A percentile compares a stretch with the other conserved stretches of the same genome.
Conservation (phyloP, 1,284 basidiomycete genomes). For the Apiotrichum brassicae region DNA sequence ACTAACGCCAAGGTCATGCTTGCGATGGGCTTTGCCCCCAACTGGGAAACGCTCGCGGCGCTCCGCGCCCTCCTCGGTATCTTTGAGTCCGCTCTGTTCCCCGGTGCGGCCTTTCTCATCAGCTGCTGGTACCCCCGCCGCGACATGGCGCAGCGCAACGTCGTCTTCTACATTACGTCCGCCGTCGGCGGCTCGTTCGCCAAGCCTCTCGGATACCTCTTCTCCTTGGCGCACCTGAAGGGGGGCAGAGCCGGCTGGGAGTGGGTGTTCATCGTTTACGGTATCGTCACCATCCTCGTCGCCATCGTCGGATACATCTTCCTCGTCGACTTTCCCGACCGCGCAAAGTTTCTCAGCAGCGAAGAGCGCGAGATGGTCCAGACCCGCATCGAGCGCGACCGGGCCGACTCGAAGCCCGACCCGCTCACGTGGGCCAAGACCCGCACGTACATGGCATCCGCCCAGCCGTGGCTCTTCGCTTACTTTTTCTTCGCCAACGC, state of each 20-base stretch:
- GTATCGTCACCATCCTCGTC: constrained; percentile 11
- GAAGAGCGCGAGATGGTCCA: constrained; percentile 10
- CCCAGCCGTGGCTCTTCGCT: constrained; percentile 49
- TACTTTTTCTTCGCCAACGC: constrained; percentile 39
- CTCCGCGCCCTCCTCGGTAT: no score
- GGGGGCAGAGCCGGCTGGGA: constrained; percentile 9
- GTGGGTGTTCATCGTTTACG: constrained; percentile 14
- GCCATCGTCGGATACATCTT: constrained; percentile 5
- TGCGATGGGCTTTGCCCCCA: no score
- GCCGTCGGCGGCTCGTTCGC: no score
- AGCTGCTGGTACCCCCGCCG: no score
- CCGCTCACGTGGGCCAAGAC: constrained; percentile 39
- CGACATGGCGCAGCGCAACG: no score
- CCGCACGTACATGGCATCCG: constrained; percentile 36
- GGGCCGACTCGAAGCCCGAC: constrained; percentile 45
- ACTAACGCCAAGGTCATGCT: no score
- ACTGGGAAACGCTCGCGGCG: no score
- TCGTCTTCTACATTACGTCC: no score
- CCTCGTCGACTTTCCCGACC: constrained; percentile 16
- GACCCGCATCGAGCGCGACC: constrained; percentile 17
- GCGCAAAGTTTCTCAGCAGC: constrained; percentile 13
- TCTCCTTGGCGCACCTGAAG: constrained; percentile 1
- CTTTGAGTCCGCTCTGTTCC: no score
- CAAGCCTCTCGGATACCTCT: neutral
- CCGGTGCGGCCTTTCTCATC: no score